Percentiles rank a stretch among this genome's conserved stretches.
phyloP scores from a whole-genome alignment of 768 basidiomycete species.

The Termitomyces eurrhizus region DNA sequence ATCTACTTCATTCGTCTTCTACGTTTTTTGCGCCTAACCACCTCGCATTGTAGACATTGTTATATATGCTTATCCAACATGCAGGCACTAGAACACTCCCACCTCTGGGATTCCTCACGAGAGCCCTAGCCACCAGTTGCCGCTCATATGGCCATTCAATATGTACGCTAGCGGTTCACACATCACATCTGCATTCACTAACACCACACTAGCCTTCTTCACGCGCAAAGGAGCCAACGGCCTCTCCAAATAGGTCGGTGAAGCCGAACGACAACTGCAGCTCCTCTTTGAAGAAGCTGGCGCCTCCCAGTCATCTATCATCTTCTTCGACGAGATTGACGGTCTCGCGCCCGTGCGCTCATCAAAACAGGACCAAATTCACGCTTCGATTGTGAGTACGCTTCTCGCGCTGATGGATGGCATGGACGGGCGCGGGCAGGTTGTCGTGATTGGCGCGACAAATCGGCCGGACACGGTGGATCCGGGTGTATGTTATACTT shows the following conservation, averaged over 20 bases:
- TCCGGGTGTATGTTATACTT: conserved; percentile 70
- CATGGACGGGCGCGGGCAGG: conserved; percentile 97
- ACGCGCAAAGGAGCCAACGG: conserved; percentile 99
- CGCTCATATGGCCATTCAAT: conserved; percentile 79
- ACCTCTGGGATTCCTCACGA: conserved; percentile 81
- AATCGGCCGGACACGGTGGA: conserved; percentile 98
- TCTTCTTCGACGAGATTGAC: conserved; percentile 99
- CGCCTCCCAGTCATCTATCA: conserved; percentile 90
- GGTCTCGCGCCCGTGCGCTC: conserved; percentile 97
- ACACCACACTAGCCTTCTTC: conserved; percentile 76
- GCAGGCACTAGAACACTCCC: conserved; percentile 66
- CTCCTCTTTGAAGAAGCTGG: conserved; percentile 95
- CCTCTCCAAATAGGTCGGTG: conserved; percentile 98
- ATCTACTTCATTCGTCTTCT: not conserved
- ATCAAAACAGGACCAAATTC: conserved; percentile 99
- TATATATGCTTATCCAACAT: conserved; percentile 89
- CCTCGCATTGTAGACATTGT: conserved; percentile 54
- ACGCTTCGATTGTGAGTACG: conserved; percentile 95
- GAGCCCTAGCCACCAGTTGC: conserved; percentile 92
- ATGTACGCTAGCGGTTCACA: too few species aligned
- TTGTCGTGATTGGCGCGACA: conserved; percentile 96
- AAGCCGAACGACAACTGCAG: conserved; percentile 93
- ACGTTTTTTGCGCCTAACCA: not conserved
- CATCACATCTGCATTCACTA: not conserved
- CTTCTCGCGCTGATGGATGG: conserved; percentile 97